Conservation (phyloP, 306 rosid genomes). For the Canavalia ensiformis region DNA sequence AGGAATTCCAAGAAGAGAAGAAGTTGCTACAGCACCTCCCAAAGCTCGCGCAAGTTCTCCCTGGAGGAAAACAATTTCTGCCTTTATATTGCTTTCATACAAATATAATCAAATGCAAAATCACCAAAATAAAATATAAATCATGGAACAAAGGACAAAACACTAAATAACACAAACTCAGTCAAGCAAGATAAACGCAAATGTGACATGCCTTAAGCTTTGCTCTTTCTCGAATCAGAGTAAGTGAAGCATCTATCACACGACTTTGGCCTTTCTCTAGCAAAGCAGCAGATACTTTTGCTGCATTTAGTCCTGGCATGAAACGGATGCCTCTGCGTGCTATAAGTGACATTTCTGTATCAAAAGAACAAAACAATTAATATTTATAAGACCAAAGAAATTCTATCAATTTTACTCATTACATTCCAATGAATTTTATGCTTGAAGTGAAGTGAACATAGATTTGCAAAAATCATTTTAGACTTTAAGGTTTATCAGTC, state of each 20-base stretch:
- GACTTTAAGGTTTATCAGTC: background rate
- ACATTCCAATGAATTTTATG: background rate
- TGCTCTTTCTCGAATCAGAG: constrained; percentile 95
- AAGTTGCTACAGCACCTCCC: constrained; percentile 59
- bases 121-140: constrained; percentile 13
- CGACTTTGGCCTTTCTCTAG: constrained; percentile 84
- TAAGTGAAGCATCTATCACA: constrained; percentile 93
- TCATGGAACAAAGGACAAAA: background rate
- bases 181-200: constrained; percentile 6
- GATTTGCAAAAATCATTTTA: constrained; percentile 5
- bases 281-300: constrained; percentile 66
- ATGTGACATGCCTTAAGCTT: constrained; percentile 76
- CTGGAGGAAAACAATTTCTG: constrained; percentile 45
- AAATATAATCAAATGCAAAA: constrained; percentile 21
- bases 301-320: constrained; percentile 62
- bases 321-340: constrained; percentile 71
- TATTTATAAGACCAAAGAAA: background rate
- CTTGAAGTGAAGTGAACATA: background rate
- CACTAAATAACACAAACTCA: background rate
- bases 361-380: constrained; percentile 26
- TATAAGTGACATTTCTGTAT: constrained; percentile 65
- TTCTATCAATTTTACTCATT: constrained; percentile 27
- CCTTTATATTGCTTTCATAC: constrained; percentile 13
- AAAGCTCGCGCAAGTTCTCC: constrained; percentile 95
- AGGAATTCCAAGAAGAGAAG: constrained; percentile 90